phyloP scores from a whole-genome alignment of 2,329 filamentous ascomycete species.

The Fusarium falciforme region DNA sequence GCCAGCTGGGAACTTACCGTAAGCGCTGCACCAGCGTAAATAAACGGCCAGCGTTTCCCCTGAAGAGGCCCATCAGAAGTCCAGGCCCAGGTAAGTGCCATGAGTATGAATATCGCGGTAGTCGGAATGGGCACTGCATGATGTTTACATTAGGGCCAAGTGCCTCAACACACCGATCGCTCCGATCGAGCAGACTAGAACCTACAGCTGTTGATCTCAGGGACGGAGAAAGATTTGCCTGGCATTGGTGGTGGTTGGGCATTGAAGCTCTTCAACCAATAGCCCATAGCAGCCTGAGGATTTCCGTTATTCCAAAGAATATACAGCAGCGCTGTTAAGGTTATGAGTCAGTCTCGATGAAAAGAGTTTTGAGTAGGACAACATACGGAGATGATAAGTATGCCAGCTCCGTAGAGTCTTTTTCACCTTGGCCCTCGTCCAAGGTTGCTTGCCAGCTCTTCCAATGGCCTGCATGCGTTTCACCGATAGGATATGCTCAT shows the following conservation, averaged over 20 bases:
- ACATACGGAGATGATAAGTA: slow-evolving; percentile 25
- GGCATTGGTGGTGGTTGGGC: slow-evolving; percentile 24
- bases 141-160: not conserved
- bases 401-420: slow-evolving; percentile 26
- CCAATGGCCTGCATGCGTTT: slow-evolving; percentile 27
- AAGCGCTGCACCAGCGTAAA: slow-evolving; percentile 28
- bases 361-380: not conserved
- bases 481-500: slow-evolving; percentile 21
- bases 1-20: slow-evolving; percentile 5
- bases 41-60: slow-evolving; percentile 33
- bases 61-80: slow-evolving; percentile 29
- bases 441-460: slow-evolving; percentile 26
- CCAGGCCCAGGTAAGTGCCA: slow-evolving; percentile 31
- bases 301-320: slow-evolving; percentile 34
- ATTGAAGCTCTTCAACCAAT: slow-evolving; percentile 37
- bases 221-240: slow-evolving; percentile 16
- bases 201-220: slow-evolving; percentile 29
- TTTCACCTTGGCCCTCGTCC: slow-evolving; percentile 23
- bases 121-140: slow-evolving; percentile 27
- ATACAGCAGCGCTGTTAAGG: slow-evolving; percentile 16
- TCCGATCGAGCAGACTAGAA: too few relatives aligned
- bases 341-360: not conserved
- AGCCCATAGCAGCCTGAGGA: slow-evolving; percentile 30
- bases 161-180: not conserved
- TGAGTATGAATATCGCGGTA: slow-evolving; percentile 29